phyloP scores from a whole-genome alignment of 1,139 yeast species.

The Kurtzmaniella quercitrusa region DNA sequence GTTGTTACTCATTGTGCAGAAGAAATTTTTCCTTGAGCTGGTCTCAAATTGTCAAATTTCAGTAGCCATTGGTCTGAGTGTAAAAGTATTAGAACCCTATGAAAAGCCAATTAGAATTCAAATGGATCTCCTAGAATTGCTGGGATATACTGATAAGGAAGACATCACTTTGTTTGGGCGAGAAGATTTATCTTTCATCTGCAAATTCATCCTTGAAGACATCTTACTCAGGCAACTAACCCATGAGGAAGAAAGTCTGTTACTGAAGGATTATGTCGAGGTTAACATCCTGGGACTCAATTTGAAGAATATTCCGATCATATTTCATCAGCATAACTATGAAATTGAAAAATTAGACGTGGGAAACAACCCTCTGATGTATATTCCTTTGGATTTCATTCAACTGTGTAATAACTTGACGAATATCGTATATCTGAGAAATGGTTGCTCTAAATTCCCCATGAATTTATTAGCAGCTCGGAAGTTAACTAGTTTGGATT shows the following conservation, averaged over 20 bases:
- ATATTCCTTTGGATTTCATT: constrained; percentile 78
- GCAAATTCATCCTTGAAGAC: constrained; percentile 78
- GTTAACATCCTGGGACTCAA: constrained; percentile 74
- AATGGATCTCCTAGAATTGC: constrained; percentile 62
- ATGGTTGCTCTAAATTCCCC: constrained; percentile 75
- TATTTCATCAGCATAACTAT: constrained; percentile 74
- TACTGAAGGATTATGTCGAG: constrained; percentile 65
- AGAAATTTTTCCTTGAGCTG: constrained; percentile 72
- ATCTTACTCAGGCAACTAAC: constrained; percentile 66
- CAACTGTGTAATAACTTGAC: constrained; percentile 74
- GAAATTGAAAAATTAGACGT: constrained; percentile 82
- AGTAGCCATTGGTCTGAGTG: constrained; percentile 74
- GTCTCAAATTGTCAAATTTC: constrained; percentile 73
- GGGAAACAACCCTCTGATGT: constrained; percentile 82
- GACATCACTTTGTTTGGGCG: constrained; percentile 76
- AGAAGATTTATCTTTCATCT: constrained; percentile 80
- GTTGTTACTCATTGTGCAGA: constrained; percentile 60
- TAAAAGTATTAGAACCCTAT: constrained; percentile 66
- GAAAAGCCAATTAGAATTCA: constrained; percentile 81
- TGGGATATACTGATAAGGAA: constrained; percentile 80
- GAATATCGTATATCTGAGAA: constrained; percentile 63
- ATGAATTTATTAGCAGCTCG: constrained; percentile 65
- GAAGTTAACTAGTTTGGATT: constrained; percentile 62
- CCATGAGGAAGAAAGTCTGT: constrained; percentile 59
- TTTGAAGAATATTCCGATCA: constrained; percentile 79